Conservation (phyloP, 495 filamentous ascomycete species). For the Apiosordaria backusii region DNA sequence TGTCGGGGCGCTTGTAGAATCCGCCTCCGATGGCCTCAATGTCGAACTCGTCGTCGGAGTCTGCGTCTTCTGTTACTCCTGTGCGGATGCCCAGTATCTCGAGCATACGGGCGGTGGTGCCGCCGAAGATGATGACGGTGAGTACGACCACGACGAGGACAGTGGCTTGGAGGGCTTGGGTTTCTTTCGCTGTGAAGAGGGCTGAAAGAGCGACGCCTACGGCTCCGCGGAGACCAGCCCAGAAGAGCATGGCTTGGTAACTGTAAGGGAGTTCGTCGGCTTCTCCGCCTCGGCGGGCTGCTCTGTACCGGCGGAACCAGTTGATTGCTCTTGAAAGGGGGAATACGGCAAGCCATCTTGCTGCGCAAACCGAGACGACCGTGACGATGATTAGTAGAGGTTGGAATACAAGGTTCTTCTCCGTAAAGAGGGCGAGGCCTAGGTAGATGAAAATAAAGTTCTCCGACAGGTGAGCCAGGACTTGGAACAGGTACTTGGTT, state of each 20-base stretch:
- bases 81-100: conserved; percentile 93
- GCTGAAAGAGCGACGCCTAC: conserved; percentile 97
- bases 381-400: conserved; percentile 94
- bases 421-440: conserved; percentile 89
- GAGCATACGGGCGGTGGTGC: conserved; percentile 96
- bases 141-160: conserved; percentile 95
- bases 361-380: conserved; percentile 83
- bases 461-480: conserved; percentile 90
- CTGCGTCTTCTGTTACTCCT: conserved; percentile 92
- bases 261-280: conserved; percentile 87
- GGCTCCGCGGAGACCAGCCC: conserved; percentile 92
- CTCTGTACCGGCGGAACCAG: conserved; percentile 88
- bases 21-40: conserved; percentile 78
- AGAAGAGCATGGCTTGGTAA: conserved; percentile 97
- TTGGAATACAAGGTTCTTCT: conserved; percentile 80
- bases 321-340: conserved; percentile 88
- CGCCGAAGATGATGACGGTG: conserved; percentile 97
- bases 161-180: conserved; percentile 76
- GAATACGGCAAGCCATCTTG: conserved; percentile 90
- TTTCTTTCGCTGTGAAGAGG: conserved; percentile 73
- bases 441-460: conserved; percentile 99
- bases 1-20: conserved; percentile 69
- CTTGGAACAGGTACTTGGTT: conserved; percentile 95
- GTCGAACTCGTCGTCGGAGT: conserved; percentile 97
- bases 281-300: conserved; percentile 68